Base-by-base conservation (phyloP, 2,329 filamentous ascomycete genomes). In the Colletotrichum salicis region DNA sequence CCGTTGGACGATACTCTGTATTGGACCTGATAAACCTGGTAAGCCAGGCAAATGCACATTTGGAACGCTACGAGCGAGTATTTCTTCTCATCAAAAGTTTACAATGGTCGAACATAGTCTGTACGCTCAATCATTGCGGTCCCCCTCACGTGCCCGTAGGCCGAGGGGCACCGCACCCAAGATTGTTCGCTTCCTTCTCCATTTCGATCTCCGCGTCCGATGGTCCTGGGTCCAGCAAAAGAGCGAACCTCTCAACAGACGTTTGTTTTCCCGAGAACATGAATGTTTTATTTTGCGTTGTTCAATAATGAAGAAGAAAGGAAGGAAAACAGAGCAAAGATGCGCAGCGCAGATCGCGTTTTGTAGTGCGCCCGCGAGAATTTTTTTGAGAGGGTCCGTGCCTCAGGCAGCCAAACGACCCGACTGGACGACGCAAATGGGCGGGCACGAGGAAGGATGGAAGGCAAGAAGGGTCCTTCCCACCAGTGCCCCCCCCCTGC, bases 121-220 rank as follows among this genome's bases (percentile, higher is more conserved):
- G 86, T 88, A 83, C 86, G 86, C 77, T 87, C 86, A 87, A 88
- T 88, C 86, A 88, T 88, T 88, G 86, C 86, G 86, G 84, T 88
- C 86, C 86, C 86, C 81, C 85, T 82, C 86, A 88, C 80, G 65
- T 78, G 78, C 81, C 78, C 76, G 71, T 78, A 76, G 78, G 80
- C 79, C 82, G 84, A 81, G 82, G 82, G 87, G 83, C 86, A 88
- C 85, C 86, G 86, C 86, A 88, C 86, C 86, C 86, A 88, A 88
- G 86, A 88, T 87, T 87, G 86, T 84, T 83, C 86, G 85, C 77
- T 84, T 86, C 84, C 74, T 79, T 88, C 86, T 88, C 82, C 86
- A 84, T 88, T 84, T 86, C 77, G 82, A 80, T 81, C 82, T 80
- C 84, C 82, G 81, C 77, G 76, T 74, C 79, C 80, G 78, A 83